These are phyloP conservation scores for Tremella yokohamensis DNA, from an alignment of 768 basidiomycete species.

Conservation along the genomic window DNA sequence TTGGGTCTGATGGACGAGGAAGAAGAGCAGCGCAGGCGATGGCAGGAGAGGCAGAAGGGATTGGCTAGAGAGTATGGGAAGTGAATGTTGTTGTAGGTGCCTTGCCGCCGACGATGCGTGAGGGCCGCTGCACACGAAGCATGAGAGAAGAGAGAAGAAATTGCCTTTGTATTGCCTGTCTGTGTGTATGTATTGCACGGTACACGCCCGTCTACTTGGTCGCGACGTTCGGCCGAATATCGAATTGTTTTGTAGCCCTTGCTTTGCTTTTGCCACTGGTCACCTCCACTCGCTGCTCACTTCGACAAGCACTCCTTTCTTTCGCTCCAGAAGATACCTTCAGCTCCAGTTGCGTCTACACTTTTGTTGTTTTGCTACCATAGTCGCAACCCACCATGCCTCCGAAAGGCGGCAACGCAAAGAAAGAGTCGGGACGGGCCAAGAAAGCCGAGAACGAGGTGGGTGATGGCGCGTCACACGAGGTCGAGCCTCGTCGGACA, in stretches of 20 bases:
- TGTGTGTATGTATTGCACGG: background rate
- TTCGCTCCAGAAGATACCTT: background rate
- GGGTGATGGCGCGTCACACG: conserved; percentile 17
- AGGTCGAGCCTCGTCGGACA: background rate
- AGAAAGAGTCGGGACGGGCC: conserved; percentile 84
- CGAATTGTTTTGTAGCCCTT: background rate
- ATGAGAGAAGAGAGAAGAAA: too few species aligned
- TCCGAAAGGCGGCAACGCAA: conserved; percentile 78
- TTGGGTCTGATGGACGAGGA: conserved; percentile 50
- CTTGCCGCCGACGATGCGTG: too few species aligned
- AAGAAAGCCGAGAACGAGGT: conserved; percentile 59
- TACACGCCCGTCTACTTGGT: background rate
- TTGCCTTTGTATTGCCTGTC: background rate
- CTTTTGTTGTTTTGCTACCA: background rate
- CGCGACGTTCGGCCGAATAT: conserved; percentile 2
- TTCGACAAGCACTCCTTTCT: conserved; percentile 2
- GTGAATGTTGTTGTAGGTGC: background rate
- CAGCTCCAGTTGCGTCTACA: background rate
- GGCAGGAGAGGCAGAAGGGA: conserved; percentile 5
- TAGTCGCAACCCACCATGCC: conserved; percentile 58
- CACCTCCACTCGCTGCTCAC: background rate
- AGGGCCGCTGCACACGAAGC: too few species aligned
- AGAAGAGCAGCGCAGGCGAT: conserved; percentile 35
- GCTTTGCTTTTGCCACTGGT: background rate
- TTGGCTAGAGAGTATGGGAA: conserved; percentile 4